Evolutionary conservation across 352 stramenopile genomes (phyloP).

Genomic region (Bremia lactucae): DNA sequence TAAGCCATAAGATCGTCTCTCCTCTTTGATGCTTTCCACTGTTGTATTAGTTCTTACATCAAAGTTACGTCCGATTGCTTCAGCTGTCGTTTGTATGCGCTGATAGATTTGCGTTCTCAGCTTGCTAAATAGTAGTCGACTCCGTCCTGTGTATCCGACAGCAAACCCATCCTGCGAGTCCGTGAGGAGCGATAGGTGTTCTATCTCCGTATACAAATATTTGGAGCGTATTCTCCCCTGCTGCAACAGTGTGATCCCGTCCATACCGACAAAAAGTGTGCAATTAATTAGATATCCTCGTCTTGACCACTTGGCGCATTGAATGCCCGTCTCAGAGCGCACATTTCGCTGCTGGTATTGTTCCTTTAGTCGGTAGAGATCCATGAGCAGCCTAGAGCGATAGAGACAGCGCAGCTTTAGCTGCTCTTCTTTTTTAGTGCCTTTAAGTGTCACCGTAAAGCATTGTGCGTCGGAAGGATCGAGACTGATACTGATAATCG

Average conservation of each 20-base stretch:
- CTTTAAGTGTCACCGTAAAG: conserved; percentile 56
- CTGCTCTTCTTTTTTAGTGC: conserved; percentile 76
- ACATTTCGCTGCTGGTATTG: conserved; percentile 31
- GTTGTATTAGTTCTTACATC: conserved; percentile 28
- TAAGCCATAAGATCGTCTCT: conserved; percentile 33
- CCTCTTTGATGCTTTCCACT: conserved; percentile 30
- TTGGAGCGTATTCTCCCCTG: conserved; percentile 42
- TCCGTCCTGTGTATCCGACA: conserved; percentile 54
- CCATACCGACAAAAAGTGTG: conserved; percentile 43
- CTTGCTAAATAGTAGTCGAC: conserved; percentile 63
- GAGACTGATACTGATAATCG: conserved; percentile 44
- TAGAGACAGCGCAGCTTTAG: conserved; percentile 74
- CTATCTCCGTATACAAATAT: conserved; percentile 76
- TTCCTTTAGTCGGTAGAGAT: conserved; percentile 64
- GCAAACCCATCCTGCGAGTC: conserved; percentile 53
- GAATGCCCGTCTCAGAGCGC: conserved; percentile 27
- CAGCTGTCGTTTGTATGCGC: conserved; percentile 42
- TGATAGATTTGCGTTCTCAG: conserved; percentile 40
- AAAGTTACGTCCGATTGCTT: conserved; percentile 48
- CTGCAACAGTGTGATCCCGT: conserved; percentile 38
- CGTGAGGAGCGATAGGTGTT: conserved; percentile 44
- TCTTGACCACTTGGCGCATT: conserved; percentile 58
- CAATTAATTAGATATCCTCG: conserved; percentile 35
- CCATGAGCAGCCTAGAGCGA: conserved; percentile 60
- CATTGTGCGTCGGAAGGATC: conserved; percentile 45